Evolutionary conservation across 345 rosid genomes (phyloP), one percentile per base, ranked within the genome.

Genomic region (Aegle marmelos): DNA sequence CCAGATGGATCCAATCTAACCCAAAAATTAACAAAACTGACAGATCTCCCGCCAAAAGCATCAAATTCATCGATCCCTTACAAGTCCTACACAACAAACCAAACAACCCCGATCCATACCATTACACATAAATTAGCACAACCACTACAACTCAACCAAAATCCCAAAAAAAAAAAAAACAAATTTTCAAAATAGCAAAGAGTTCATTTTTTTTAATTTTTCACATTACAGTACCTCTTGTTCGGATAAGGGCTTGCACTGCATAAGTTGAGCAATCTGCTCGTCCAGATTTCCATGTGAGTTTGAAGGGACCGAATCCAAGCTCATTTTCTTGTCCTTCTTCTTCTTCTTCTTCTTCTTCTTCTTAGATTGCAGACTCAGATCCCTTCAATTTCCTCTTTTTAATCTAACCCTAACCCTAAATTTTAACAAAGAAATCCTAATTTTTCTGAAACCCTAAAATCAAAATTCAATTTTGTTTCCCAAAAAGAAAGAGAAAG

Each of bases 241-340:
- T 63, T 89, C 90, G 6, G 90, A 87, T 28, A 89, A 81, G 63
- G 92, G 92, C 77, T 84, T 89, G 90, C 92, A 89, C 88, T 89
- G 90, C 87, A 87, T 85, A 54, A 89, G 89, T 85, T 87, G 90
- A 48, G 73, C 37, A 82, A 89, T 89, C 84, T 89, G 88, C 79
- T 89, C 89, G 68, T 89, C 90, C 36, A 89, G 87, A 70, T 78
- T 85, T 25, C 89, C 91, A 80, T 84, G 83, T 4, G 88, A 59
- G 81, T 82, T 83, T 68, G 91, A 58, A 71, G 81, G 81, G 67
- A 77, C 81, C 72, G 86, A 84, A 75, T 87, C 89, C 83, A 82
- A 70, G 82, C 81, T 86, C 89, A 83, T 86, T 69, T 78, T 80
- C 63, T 48, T 62, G 30, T 37, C 41, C 60, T 36, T 17, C 85